These are phyloP conservation scores for Ichthyophthirius multifiliis DNA, from an alignment of 169 alveolate genomes.

Conservation along the genomic window DNA sequence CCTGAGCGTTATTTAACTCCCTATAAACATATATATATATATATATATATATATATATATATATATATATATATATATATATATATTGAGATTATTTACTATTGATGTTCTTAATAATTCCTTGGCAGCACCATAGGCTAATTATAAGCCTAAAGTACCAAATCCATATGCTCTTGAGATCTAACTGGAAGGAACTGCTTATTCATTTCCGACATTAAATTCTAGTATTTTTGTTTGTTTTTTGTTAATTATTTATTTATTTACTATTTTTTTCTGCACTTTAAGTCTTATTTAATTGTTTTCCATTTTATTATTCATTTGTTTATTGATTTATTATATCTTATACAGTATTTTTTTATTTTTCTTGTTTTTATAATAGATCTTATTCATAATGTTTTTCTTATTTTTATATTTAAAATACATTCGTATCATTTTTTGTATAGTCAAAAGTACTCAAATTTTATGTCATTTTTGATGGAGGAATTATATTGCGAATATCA, in stretches of 20 bases:
- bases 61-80: not conserved
- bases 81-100: slow-evolving; percentile 18
- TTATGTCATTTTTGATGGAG: not conserved
- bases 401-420: not conserved
- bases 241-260: not conserved
- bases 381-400: not conserved
- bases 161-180: slow-evolving; percentile 59
- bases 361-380: not conserved
- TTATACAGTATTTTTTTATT: not conserved
- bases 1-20: not conserved
- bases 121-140: slow-evolving; percentile 59
- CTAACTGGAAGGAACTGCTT: slow-evolving; percentile 63
- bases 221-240: not conserved
- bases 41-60: not conserved
- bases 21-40: not conserved
- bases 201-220: slow-evolving; percentile 47
- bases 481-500: not conserved
- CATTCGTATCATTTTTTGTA: not conserved
- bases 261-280: not conserved
- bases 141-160: slow-evolving; percentile 61
- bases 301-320: not conserved
- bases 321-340: not conserved
- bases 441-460: no score
- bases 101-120: slow-evolving; percentile 15
- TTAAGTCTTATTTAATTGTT: not conserved